Conservation (phyloP, 2,329 filamentous ascomycete genomes). For the Beauveria australis region DNA sequence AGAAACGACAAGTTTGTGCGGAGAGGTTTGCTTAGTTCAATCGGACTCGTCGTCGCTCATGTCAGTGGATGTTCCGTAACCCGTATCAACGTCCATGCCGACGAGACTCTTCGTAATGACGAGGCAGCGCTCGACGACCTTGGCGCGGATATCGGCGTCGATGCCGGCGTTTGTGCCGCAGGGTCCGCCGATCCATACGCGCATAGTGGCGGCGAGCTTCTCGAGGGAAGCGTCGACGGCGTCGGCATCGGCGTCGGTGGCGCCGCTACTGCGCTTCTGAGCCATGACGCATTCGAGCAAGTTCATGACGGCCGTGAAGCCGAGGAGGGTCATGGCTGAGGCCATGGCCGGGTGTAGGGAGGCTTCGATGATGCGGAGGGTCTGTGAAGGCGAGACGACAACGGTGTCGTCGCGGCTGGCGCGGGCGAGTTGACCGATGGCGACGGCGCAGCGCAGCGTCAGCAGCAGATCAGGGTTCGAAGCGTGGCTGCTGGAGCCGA, state of each 20-base stretch:
- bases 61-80: slow-evolving; percentile 51
- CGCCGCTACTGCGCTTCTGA: slow-evolving; percentile 27
- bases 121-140: slow-evolving; percentile 48
- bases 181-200: slow-evolving; percentile 52
- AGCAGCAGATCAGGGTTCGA: slow-evolving; percentile 45
- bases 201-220: slow-evolving; percentile 46
- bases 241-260: slow-evolving; percentile 27
- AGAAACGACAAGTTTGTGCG: background rate
- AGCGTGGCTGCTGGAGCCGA: slow-evolving; percentile 34
- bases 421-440: slow-evolving; percentile 49
- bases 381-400: slow-evolving; percentile 27
- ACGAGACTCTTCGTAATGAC: slow-evolving; percentile 47
- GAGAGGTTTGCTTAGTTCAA: background rate
- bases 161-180: slow-evolving; percentile 44
- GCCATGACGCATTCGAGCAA: slow-evolving; percentile 46
- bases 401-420: slow-evolving; percentile 23
- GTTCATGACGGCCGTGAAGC: slow-evolving; percentile 50
- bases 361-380: slow-evolving; percentile 40
- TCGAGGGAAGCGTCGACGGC: slow-evolving; percentile 43
- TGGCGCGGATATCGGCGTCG: slow-evolving; percentile 40
- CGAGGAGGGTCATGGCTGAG: slow-evolving; percentile 45
- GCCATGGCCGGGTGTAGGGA: slow-evolving; percentile 36
- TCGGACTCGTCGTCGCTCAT: slow-evolving; percentile 26
- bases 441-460: slow-evolving; percentile 52
- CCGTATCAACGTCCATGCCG: slow-evolving; percentile 52